These are phyloP conservation scores for Mycena leptocephala DNA, from an alignment of 768 basidiomycete species.

Conservation along the genomic window DNA sequence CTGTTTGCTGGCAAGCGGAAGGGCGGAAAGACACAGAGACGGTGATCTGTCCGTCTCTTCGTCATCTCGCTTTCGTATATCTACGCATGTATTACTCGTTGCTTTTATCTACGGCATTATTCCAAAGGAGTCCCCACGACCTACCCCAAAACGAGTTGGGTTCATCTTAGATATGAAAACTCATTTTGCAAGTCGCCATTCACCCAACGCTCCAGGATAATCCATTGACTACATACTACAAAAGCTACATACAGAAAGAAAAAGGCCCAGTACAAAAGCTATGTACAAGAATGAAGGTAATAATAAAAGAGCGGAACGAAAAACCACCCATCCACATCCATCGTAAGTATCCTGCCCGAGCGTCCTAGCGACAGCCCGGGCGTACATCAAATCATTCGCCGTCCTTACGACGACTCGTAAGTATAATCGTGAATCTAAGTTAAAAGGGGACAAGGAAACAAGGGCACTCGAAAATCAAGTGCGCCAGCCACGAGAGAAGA, in stretches of 20 bases:
- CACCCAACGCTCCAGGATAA: slow-evolving; percentile 5
- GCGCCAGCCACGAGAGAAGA: too few species aligned
- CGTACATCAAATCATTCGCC: neutral
- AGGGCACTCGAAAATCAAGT: neutral
- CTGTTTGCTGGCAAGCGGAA: slow-evolving; percentile 90
- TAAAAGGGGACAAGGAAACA: neutral
- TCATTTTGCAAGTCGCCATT: neutral
- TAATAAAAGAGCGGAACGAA: slow-evolving; percentile 29
- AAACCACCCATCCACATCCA: neutral
- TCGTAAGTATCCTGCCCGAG: slow-evolving; percentile 3
- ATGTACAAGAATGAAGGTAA: slow-evolving; percentile 25
- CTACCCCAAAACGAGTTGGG: too few species aligned
- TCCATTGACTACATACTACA: slow-evolving; percentile 25
- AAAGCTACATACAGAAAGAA: neutral
- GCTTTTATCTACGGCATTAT: neutral
- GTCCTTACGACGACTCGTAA: slow-evolving; percentile 22
- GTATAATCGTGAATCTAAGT: neutral
- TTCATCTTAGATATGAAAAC: too few species aligned
- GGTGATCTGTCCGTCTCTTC: slow-evolving; percentile 55
- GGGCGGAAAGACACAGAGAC: slow-evolving; percentile 85
- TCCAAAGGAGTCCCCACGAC: too few species aligned
- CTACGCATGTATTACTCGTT: slow-evolving; percentile 15
- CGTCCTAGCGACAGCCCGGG: slow-evolving; percentile 20
- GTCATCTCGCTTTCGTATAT: neutral
- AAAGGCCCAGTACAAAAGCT: neutral